phyloP scores from a whole-genome alignment of 2,329 filamentous ascomycete genomes.

The Diaporthe ilicicola region DNA sequence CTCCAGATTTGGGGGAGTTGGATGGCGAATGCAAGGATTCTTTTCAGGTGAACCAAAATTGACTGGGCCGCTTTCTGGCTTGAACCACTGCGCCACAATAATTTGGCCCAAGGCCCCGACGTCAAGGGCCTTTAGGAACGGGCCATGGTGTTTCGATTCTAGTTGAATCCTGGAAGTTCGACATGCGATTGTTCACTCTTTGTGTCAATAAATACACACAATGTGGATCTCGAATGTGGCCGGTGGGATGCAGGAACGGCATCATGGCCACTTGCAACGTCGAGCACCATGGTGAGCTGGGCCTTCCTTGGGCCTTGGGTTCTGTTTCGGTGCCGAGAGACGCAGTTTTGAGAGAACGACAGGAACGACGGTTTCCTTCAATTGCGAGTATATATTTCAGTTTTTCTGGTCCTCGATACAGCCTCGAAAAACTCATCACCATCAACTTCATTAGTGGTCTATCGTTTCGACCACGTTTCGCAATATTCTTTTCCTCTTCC shows the following conservation, averaged over 20 bases:
- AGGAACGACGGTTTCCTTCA: too few relatives aligned
- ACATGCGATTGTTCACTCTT: too few relatives aligned
- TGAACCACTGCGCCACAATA: background rate
- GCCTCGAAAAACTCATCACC: rapidly evolving
- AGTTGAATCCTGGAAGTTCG: too few relatives aligned
- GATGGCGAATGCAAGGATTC: too few relatives aligned
- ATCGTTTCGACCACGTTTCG: too few relatives aligned
- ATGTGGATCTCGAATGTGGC: background rate
- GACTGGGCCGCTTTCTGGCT: too few relatives aligned
- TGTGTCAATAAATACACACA: background rate
- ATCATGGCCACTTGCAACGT: background rate
- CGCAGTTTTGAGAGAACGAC: too few relatives aligned
- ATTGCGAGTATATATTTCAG: background rate
- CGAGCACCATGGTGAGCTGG: background rate
- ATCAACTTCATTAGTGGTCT: too few relatives aligned
- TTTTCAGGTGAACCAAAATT: background rate
- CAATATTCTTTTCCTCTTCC: background rate
- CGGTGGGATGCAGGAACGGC: background rate
- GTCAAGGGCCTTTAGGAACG: too few relatives aligned
- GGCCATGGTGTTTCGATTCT: background rate
- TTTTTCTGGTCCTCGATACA: background rate
- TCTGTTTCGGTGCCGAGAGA: background rate
- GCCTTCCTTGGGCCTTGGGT: too few relatives aligned
- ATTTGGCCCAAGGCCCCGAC: too few relatives aligned
- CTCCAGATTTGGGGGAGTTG: too few relatives aligned